Base-by-base conservation (phyloP, 2,329 filamentous ascomycete genomes). In the Talaromyces verruculosus region DNA sequence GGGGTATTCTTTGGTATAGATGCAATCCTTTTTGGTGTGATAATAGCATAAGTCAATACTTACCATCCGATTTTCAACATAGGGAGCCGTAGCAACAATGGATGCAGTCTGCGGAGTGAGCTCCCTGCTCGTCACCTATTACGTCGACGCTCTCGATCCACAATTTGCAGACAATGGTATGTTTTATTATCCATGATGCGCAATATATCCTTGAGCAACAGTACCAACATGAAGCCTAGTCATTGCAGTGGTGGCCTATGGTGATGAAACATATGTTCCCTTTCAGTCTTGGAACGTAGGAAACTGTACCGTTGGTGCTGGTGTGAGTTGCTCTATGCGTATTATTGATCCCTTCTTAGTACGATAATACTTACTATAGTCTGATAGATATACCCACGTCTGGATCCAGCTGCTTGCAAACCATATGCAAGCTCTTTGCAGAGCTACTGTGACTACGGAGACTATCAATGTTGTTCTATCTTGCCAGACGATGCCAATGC, bases 81-180 rank as follows among this genome's bases (percentile, higher is more conserved):
- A 60, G 71, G 69, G 70, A 17, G 70, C 69, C 8, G 65, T 72
- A 8, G 59, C 68, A 35, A 53, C 71, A 66, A 72, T 72, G 71
- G 69, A 71, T 51, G 70, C 67, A 10, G 55, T 72, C 17, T 72
- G 71, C 37, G 71, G 70, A 30, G 70, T 70, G 33, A 71, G 71
- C 62, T 68, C 67, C 60, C 22, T 67, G 47, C 43, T 39, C 22
- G 35, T 66, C 6, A 35, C 65, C 4, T 60, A 61, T 33, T 61
- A 61, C 19, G 57, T 68, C 3, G n/a, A 45, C 17, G 61, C 33
- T 51, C 60, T 68, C 2, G 37, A 41, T n/a, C 30, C 28, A 5
- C 4, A 55, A 13, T 55, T 35, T 22, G 51, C 51, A 19, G 8
- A 35, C 6, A 55, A 33, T 11, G 51, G 51, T 55, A 55, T 3